These are phyloP conservation scores for Pyrenopolyporus hunteri DNA, from an alignment of 495 filamentous ascomycete species.

Conservation along the genomic window DNA sequence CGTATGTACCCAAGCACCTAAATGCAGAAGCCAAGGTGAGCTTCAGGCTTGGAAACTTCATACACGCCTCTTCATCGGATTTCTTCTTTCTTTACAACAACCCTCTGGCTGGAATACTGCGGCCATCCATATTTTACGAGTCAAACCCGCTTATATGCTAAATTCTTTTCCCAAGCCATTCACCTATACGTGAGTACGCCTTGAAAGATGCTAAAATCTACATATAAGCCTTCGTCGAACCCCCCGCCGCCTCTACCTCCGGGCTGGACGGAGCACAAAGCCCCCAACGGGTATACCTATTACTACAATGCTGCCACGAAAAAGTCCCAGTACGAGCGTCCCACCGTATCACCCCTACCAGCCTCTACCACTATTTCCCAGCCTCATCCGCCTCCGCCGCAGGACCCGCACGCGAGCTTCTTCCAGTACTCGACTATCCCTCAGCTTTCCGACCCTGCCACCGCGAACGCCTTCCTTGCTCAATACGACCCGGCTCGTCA, in stretches of 20 bases:
- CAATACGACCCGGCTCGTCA: slow-evolving; percentile 48
- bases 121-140: background rate
- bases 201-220: slow-evolving; percentile 65
- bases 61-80: too few relatives aligned
- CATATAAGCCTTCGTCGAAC: slow-evolving; percentile 57
- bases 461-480: slow-evolving; percentile 55
- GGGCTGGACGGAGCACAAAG: slow-evolving; percentile 93
- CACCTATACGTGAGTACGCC: too few relatives aligned
- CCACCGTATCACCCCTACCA: slow-evolving; percentile 48
- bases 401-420: slow-evolving; percentile 49
- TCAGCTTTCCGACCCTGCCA: slow-evolving; percentile 51
- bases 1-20: too few relatives aligned
- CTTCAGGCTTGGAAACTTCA: background rate
- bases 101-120: background rate
- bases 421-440: slow-evolving; percentile 54
- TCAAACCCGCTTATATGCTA: too few relatives aligned
- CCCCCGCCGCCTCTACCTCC: slow-evolving; percentile 67
- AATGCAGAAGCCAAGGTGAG: background rate
- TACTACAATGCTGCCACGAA: slow-evolving; percentile 90
- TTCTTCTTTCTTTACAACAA: background rate
- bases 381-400: slow-evolving; percentile 24
- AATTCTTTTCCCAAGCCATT: too few relatives aligned
- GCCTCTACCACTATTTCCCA: slow-evolving; percentile 33
- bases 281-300: slow-evolving; percentile 85
- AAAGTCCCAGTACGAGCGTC: slow-evolving; percentile 84